These are phyloP conservation scores for Solanum clarkiae DNA, from an alignment of 257 asterid genomes.

Conservation along the genomic window DNA sequence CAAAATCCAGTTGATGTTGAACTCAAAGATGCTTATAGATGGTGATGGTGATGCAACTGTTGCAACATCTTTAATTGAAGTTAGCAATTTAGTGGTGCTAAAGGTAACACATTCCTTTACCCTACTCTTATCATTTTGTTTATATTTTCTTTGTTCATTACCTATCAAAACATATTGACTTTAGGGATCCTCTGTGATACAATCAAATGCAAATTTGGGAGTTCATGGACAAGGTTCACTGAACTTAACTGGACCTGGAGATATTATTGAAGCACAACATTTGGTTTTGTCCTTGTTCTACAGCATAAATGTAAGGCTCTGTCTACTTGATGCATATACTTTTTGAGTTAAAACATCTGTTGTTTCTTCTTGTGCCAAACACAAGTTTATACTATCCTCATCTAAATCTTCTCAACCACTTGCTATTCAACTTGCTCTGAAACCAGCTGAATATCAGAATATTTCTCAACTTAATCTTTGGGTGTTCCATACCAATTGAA, in stretches of 20 bases:
- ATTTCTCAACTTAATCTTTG: not conserved
- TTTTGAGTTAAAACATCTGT: not conserved
- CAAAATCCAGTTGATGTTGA: constrained; percentile 83
- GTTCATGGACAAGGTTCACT: constrained; percentile 90
- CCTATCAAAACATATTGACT: not conserved
- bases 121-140: not conserved
- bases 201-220: constrained; percentile 81
- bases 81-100: constrained; percentile 85
- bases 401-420: not conserved
- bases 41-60: constrained; percentile 64
- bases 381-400: not conserved
- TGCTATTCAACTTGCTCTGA: not conserved
- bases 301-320: constrained; percentile 62
- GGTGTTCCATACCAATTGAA: not conserved
- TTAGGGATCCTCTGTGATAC: constrained; percentile 86
- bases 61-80: constrained; percentile 80
- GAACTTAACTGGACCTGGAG: constrained; percentile 86
- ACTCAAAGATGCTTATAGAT: constrained; percentile 61
- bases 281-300: constrained; percentile 82
- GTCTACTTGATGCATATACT: not conserved
- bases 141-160: not conserved
- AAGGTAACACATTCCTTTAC: constrained; percentile 32
- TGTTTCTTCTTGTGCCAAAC: not conserved
- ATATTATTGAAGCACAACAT: constrained; percentile 82
- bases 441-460: not conserved